These are phyloP conservation scores for Cryptomeria japonica DNA, from an alignment of 75 land plant species.

Conservation along the genomic window DNA sequence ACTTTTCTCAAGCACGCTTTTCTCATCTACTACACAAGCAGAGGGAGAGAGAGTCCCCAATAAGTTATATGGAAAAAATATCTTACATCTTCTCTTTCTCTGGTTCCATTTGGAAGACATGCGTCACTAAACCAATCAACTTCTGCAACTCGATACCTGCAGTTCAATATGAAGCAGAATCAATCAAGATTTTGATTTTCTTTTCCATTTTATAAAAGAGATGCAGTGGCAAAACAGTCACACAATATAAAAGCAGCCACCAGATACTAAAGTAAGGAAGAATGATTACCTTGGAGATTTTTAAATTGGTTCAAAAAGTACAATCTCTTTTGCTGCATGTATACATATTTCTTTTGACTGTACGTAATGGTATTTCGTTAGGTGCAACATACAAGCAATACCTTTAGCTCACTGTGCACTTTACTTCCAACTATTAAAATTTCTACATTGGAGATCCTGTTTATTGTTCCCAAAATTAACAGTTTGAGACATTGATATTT, in stretches of 20 bases:
- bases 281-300: background rate
- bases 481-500: background rate
- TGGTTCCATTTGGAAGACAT: slow-evolving; percentile 46
- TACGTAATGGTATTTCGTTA: no score
- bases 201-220: background rate
- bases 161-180: slow-evolving; percentile 7
- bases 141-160: slow-evolving; percentile 93
- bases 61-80: background rate
- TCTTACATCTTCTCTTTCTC: slow-evolving; percentile 65
- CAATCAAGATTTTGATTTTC: background rate
- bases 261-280: background rate
- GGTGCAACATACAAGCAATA: no score
- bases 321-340: no score
- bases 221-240: background rate
- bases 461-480: background rate
- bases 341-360: no score
- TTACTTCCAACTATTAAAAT: background rate
- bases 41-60: background rate
- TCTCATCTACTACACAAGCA: background rate
- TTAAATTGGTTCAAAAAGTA: no score
- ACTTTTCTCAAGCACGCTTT: no score
- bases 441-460: background rate
- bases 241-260: background rate
- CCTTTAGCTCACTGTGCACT: no score
- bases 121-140: slow-evolving; percentile 87